These are phyloP conservation scores for Cocos nucifera DNA, from an alignment of 176 grass and related monocot genomes.

Conservation along the genomic window DNA sequence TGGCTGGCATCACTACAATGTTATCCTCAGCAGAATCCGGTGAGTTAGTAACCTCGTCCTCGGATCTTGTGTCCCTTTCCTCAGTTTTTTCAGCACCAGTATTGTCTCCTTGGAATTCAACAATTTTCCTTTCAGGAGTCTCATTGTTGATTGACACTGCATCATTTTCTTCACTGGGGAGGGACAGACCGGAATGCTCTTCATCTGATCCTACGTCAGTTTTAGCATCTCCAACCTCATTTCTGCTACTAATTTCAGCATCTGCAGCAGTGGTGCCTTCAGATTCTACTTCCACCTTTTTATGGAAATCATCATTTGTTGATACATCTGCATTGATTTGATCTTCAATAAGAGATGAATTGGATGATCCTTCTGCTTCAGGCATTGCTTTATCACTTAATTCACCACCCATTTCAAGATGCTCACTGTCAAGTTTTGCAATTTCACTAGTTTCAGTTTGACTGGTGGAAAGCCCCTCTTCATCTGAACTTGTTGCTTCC, in stretches of 20 bases:
- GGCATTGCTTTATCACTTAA: slow-evolving; percentile 6
- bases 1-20: background rate
- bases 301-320: slow-evolving; percentile 22
- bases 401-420: slow-evolving; percentile 25
- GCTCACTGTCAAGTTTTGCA: too few species aligned
- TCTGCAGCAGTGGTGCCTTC: slow-evolving; percentile 13
- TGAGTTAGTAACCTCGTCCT: slow-evolving; percentile 24
- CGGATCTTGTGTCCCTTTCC: slow-evolving; percentile 16
- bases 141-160: slow-evolving; percentile 27
- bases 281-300: slow-evolving; percentile 22
- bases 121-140: slow-evolving; percentile 16
- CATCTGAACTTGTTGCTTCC: slow-evolving; percentile 3
- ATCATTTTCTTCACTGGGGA: slow-evolving; percentile 42
- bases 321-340: background rate
- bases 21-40: slow-evolving; percentile 22
- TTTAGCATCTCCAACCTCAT: slow-evolving; percentile 12
- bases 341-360: background rate
- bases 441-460: too few species aligned
- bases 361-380: too few species aligned
- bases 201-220: slow-evolving; percentile 7
- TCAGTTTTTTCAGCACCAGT: slow-evolving; percentile 28
- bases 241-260: slow-evolving; percentile 11
- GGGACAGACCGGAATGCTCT: slow-evolving; percentile 19
- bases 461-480: slow-evolving; percentile 5
- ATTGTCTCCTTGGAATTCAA: slow-evolving; percentile 23